A percentile compares a stretch with the other conserved stretches of the same genome.
Conservation (phyloP, 1,284 basidiomycete species). For the Cryptococcus maquisensis region DNA sequence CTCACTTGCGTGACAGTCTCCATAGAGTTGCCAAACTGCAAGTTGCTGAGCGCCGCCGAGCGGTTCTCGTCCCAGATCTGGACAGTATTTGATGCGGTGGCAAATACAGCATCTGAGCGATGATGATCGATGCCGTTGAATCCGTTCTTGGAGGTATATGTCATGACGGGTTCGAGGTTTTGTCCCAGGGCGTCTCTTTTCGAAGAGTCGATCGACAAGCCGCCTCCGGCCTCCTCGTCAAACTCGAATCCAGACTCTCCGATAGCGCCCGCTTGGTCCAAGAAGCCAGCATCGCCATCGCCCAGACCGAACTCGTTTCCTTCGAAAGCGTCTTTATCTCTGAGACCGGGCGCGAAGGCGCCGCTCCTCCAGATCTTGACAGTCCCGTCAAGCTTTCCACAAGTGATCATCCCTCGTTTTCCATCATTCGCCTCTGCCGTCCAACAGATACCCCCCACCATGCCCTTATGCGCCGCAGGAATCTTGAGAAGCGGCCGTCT, state of each 20-base stretch:
- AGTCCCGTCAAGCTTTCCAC: slow-evolving; percentile 78
- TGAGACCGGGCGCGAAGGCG: slow-evolving; percentile 42
- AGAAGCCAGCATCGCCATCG: slow-evolving; percentile 23
- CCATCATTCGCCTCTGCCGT: slow-evolving; percentile 49
- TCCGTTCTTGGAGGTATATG: slow-evolving; percentile 75
- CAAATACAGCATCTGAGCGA: slow-evolving; percentile 77
- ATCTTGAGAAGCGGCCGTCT: slow-evolving; percentile 65
- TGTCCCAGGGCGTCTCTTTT: slow-evolving; percentile 36
- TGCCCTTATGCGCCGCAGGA: slow-evolving; percentile 82
- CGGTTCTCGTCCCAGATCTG: slow-evolving; percentile 98
- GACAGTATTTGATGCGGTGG: slow-evolving; percentile 86
- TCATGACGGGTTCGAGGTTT: slow-evolving; percentile 58
- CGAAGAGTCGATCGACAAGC: slow-evolving; percentile 40
- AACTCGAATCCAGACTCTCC: slow-evolving; percentile 36
- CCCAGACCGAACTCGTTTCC: slow-evolving; percentile 39
- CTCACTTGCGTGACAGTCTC: slow-evolving; percentile 83
- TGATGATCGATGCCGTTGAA: slow-evolving; percentile 97
- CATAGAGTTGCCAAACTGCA: slow-evolving; percentile 74
- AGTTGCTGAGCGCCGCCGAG: slow-evolving; percentile 68
- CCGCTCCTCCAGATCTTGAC: slow-evolving; percentile 81
- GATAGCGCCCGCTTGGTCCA: slow-evolving; percentile 42
- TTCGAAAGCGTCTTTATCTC: slow-evolving; percentile 42
- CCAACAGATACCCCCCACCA: slow-evolving; percentile 67
- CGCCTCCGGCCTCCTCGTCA: slow-evolving; percentile 44
- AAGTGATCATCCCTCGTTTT: slow-evolving; percentile 71